Conservation (phyloP, 2,329 filamentous ascomycete genomes). For the Phoma herbarum region DNA sequence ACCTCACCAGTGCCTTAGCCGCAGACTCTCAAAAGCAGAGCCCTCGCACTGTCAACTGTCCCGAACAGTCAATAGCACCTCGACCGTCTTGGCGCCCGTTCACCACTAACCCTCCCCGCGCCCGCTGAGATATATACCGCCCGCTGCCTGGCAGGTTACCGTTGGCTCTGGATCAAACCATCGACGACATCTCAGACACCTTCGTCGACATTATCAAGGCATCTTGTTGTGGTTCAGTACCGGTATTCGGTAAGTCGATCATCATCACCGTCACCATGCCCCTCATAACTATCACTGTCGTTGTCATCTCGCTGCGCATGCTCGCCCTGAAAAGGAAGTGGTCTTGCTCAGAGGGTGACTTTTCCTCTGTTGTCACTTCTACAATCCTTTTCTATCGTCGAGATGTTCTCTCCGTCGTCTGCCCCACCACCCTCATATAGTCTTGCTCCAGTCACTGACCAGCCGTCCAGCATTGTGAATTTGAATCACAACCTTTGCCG, state of each 20-base stretch:
- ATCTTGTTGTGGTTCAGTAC: constrained; percentile 13
- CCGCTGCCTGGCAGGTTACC: constrained; percentile 42
- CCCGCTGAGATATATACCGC: constrained; percentile 47
- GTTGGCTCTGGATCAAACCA: constrained; percentile 32
- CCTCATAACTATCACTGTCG: background rate
- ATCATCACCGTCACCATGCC: constrained; percentile 1
- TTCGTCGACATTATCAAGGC: constrained; percentile 20
- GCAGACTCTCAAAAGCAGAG: constrained; percentile 48
- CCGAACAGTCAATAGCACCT: constrained; percentile 48
- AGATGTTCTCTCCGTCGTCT: background rate
- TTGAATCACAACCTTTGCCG: background rate
- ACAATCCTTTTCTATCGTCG: background rate
- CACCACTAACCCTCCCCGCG: constrained; percentile 38
- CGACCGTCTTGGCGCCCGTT: constrained; percentile 43
- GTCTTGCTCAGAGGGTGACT: background rate
- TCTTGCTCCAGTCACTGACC: constrained; percentile 15
- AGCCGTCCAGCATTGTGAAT: background rate
- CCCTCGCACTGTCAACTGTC: constrained; percentile 45
- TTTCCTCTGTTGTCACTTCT: background rate
- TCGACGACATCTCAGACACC: constrained; percentile 22
- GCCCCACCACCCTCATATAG: constrained; percentile 1
- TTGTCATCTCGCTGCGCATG: background rate
- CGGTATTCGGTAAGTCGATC: constrained; percentile 13
- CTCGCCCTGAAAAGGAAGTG: background rate
- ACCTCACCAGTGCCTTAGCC: constrained; percentile 49